phyloP scores from a whole-genome alignment of 768 basidiomycete genomes.

The Suillus sp. region DNA sequence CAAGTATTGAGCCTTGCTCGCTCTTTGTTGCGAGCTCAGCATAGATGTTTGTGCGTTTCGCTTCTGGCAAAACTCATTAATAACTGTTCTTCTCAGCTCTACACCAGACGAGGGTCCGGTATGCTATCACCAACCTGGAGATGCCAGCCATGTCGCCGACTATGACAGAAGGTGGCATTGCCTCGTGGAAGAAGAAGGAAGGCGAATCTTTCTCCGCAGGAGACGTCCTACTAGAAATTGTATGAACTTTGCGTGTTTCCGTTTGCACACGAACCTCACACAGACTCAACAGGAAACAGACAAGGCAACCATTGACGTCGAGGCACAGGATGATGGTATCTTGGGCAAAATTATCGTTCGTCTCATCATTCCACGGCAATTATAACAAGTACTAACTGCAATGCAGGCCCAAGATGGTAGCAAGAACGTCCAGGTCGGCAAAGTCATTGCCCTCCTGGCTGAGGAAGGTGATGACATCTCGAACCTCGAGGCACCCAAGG shows the following conservation, averaged over 20 bases:
- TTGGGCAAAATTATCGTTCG: slow-evolving; percentile 91
- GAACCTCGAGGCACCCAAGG: slow-evolving; percentile 66
- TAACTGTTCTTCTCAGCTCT: slow-evolving; percentile 32
- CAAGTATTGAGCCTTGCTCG: slow-evolving; percentile 21
- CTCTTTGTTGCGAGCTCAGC: slow-evolving; percentile 17
- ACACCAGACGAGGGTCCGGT: slow-evolving; percentile 51
- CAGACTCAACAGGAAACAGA: slow-evolving; percentile 72
- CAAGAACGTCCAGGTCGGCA: slow-evolving; percentile 85
- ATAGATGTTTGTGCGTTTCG: slow-evolving; percentile 1
- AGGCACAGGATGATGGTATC: slow-evolving; percentile 96
- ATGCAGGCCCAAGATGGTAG: slow-evolving; percentile 71
- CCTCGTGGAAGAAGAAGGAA: slow-evolving; percentile 87
- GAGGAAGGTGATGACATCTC: slow-evolving; percentile 97
- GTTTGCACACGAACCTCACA: slow-evolving; percentile 1
- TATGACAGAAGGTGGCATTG: slow-evolving; percentile 93
- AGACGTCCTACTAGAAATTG: slow-evolving; percentile 89
- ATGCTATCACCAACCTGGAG: slow-evolving; percentile 71
- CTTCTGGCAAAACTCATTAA: neutral
- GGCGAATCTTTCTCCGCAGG: slow-evolving; percentile 80
- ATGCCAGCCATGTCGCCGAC: slow-evolving; percentile 99
- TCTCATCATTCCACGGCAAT: slow-evolving; percentile 13
- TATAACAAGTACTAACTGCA: neutral
- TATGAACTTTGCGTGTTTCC: slow-evolving; percentile 40
- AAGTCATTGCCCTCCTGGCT: slow-evolving; percentile 87
- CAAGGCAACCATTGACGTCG: slow-evolving; percentile 97